Evolutionary conservation across 225 moss, liverwort and hornwort species (phyloP).

Genomic region (Pleurozium schreberi): DNA sequence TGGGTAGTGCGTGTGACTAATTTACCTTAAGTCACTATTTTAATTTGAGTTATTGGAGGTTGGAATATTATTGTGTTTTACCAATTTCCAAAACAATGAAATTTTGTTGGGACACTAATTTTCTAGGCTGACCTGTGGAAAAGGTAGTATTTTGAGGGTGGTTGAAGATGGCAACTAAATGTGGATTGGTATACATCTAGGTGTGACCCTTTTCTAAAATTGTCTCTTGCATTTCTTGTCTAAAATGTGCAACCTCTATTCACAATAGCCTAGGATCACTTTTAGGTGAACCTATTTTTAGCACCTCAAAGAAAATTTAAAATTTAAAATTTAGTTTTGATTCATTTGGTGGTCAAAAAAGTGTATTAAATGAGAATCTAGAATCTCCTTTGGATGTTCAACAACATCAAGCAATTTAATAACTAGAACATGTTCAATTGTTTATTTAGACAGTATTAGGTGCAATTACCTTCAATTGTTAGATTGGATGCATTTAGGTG

Average conservation of each 20-base stretch:
- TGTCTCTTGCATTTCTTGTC: accelerated
- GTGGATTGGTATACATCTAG: not conserved
- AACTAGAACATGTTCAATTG: not conserved
- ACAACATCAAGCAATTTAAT: not conserved
- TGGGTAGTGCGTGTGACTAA: no score
- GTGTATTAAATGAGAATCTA: no score
- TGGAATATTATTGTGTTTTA: not conserved
- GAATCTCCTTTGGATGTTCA: not conserved
- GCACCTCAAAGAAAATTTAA: not conserved
- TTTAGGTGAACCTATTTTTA: not conserved
- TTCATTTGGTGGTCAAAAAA: not conserved
- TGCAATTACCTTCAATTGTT: not conserved
- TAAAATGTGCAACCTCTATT: not conserved
- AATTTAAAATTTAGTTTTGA: no score
- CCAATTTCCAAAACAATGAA: not conserved
- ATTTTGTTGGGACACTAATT: not conserved
- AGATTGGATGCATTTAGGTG: not conserved
- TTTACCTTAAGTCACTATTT: not conserved
- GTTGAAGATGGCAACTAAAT: no score
- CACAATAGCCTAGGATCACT: no score
- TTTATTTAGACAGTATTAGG: not conserved
- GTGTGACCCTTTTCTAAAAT: not conserved
- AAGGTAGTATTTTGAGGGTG: not conserved
- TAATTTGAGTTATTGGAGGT: not conserved
- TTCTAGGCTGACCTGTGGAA: not conserved